A percentile compares a stretch with the other conserved stretches of the same genome.
Evolutionary conservation across 2,329 filamentous ascomycete genomes (phyloP).

Genomic region (Camillea tinctor): DNA sequence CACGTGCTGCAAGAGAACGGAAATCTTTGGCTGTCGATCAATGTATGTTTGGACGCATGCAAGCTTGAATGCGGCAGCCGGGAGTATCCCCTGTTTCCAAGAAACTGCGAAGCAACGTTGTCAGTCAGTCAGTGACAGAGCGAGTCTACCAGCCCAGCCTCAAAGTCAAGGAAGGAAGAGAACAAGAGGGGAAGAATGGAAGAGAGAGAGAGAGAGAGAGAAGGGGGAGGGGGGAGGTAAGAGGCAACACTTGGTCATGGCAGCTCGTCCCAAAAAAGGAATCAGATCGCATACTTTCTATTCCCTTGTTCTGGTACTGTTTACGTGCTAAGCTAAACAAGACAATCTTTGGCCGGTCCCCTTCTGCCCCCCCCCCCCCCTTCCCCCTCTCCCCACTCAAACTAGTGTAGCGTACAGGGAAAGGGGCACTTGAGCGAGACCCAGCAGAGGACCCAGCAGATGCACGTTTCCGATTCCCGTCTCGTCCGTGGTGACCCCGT

Average conservation of each 20-base stretch:
- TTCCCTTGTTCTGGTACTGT: background rate
- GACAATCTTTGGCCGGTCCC: background rate
- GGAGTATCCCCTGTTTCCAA: background rate
- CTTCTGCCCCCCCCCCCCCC: too few relatives aligned
- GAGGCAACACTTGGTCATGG: background rate
- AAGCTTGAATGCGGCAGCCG: background rate
- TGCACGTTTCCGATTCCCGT: conserved; percentile 5
- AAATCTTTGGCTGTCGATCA: background rate
- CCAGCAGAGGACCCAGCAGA: conserved; percentile 1
- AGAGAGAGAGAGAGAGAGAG: background rate
- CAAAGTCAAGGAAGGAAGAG: too few relatives aligned
- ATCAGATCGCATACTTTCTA: background rate
- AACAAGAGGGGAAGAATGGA: too few relatives aligned
- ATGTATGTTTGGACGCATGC: background rate
- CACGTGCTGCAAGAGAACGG: background rate
- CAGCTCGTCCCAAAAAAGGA: background rate
- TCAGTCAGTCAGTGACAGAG: background rate
- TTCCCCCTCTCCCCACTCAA: background rate
- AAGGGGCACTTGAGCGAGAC: background rate
- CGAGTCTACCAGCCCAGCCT: background rate
- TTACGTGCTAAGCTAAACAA: background rate
- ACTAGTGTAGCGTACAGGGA: too few relatives aligned
- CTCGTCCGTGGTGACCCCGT: conserved; percentile 1
- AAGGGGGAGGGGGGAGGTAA: too few relatives aligned
- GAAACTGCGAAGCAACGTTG: background rate